A percentile compares a stretch with the other conserved stretches of the same genome.
These are phyloP conservation scores for Blastobotrys robertii DNA, from an alignment of 805 yeast species.

Conservation along the genomic window DNA sequence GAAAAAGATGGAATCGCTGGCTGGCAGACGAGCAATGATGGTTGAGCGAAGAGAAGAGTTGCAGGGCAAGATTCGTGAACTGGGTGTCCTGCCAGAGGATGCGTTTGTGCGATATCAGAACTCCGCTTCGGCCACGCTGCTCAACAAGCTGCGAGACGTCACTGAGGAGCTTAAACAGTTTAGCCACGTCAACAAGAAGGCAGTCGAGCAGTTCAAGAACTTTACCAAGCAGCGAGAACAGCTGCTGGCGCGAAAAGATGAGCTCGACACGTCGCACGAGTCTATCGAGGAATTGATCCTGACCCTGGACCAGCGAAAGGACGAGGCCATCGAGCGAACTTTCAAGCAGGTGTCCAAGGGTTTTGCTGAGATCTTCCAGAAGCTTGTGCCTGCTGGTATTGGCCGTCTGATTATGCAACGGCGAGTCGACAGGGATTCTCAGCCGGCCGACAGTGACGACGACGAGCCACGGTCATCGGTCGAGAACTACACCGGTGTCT, in stretches of 20 bases:
- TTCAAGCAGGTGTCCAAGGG: constrained; percentile 67
- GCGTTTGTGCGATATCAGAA: constrained; percentile 47
- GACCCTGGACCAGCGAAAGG: constrained; percentile 66
- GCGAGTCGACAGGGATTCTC: constrained; percentile 17
- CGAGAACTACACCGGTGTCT: constrained; percentile 67
- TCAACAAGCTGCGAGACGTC: constrained; percentile 42
- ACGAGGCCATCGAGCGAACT: constrained; percentile 69
- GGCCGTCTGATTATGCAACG: constrained; percentile 65
- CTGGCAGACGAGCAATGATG: constrained; percentile 53
- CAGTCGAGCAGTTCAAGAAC: constrained; percentile 69
- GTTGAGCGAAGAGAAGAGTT: constrained; percentile 58
- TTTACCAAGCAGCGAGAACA: constrained; percentile 67
- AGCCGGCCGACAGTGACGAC: constrained; percentile 19
- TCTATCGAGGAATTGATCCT: constrained; percentile 66
- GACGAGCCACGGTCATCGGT: constrained; percentile 23
- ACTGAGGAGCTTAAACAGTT: constrained; percentile 51
- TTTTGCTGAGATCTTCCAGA: constrained; percentile 66
- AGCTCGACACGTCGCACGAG: constrained; percentile 56
- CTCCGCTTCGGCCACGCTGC: constrained; percentile 41
- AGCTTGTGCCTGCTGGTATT: constrained; percentile 72
- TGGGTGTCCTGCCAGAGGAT: constrained; percentile 87
- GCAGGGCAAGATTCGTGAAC: constrained; percentile 60
- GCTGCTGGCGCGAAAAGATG: constrained; percentile 53
- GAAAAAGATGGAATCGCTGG: constrained; percentile 52
- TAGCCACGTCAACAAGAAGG: constrained; percentile 79